Percentiles rank a stretch among this genome's conserved stretches.
Conservation (phyloP, 768 basidiomycete genomes). For the Hygrocybe coccinea region DNA sequence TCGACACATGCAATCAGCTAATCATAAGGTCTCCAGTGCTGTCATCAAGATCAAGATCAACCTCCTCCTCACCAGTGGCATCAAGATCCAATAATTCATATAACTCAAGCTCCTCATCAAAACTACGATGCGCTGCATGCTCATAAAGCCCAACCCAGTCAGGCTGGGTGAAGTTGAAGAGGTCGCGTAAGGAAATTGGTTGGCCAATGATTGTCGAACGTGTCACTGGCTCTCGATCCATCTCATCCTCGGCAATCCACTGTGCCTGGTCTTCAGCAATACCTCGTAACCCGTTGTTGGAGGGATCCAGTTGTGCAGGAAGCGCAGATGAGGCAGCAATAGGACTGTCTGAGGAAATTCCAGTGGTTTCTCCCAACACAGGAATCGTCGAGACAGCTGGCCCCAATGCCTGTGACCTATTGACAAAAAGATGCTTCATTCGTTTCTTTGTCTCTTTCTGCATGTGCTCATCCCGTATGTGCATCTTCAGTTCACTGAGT, state of each 20-base stretch:
- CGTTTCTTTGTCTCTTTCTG: conserved; percentile 6
- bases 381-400: not conserved
- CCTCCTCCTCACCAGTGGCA: not conserved
- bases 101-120: conserved; percentile 20
- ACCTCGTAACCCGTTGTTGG: no score
- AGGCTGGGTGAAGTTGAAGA: conserved; percentile 6
- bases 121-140: conserved; percentile 5
- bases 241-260: not conserved
- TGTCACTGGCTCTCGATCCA: not conserved
- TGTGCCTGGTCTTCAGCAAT: not conserved
- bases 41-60: not conserved
- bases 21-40: not conserved
- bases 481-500: conserved; percentile 27
- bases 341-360: no score
- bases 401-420: not conserved
- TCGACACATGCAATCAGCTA: not conserved
- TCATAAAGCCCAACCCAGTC: conserved; percentile 1
- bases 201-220: not conserved
- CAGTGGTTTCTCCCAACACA: no score
- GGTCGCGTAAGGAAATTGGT: conserved; percentile 11
- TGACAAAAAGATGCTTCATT: not conserved
- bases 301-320: no score
- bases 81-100: conserved; percentile 10
- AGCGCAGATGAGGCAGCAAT: no score
- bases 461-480: conserved; percentile 24